Conservation (phyloP, 2,329 filamentous ascomycete species). For the Tothia fuscella region DNA sequence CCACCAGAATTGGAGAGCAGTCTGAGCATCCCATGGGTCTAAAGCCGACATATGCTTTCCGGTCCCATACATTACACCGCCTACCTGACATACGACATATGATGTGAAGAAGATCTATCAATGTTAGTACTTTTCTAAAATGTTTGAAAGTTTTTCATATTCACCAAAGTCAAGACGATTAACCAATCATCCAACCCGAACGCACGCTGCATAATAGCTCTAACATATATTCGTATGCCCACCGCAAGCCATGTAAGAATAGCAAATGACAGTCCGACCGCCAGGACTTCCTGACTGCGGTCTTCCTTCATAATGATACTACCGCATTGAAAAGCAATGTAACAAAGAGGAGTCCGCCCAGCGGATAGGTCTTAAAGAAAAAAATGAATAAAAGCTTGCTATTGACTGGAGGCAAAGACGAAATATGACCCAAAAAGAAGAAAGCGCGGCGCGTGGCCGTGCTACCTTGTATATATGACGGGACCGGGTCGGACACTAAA, state of each 20-base stretch:
- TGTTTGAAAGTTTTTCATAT: neutral
- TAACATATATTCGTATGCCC: slow-evolving; percentile 3
- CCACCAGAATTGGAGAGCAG: slow-evolving; percentile 9
- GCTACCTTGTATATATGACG: too few species aligned
- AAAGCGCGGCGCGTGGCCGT: too few species aligned
- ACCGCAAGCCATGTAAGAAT: slow-evolving; percentile 6
- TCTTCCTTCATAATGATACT: slow-evolving; percentile 8
- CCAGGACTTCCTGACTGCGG: slow-evolving; percentile 3
- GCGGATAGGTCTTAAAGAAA: too few species aligned
- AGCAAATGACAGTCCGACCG: neutral
- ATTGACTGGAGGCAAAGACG: too few species aligned
- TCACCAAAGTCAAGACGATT: slow-evolving; percentile 7
- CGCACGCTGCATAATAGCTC: slow-evolving; percentile 1
- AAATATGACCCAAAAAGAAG: too few species aligned
- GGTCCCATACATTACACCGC: slow-evolving; percentile 4
- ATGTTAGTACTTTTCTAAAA: neutral
- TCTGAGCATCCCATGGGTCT: neutral
- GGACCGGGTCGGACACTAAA: too few species aligned
- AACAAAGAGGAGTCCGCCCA: too few species aligned
- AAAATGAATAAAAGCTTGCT: too few species aligned
- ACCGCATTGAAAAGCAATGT: neutral
- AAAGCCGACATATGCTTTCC: slow-evolving; percentile 4
- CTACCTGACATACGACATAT: neutral
- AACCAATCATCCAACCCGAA: slow-evolving; percentile 12
- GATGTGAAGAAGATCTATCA: slow-evolving; percentile 1